Conservation (phyloP, 768 basidiomycete species). For the Boletus barrowsii region DNA sequence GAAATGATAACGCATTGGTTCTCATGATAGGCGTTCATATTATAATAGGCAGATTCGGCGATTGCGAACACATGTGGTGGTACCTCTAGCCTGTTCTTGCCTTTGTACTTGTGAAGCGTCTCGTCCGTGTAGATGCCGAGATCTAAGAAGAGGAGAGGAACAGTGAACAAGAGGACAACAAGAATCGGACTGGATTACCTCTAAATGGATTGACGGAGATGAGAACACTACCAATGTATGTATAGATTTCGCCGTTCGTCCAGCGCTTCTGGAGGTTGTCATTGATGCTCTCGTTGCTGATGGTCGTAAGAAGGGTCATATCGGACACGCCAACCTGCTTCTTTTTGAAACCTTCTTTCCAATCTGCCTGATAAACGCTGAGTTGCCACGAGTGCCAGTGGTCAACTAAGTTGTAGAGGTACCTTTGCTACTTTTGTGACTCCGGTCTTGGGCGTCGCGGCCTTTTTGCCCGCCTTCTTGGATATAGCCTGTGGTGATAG, state of each 20-base stretch:
- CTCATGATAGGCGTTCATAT: constrained; percentile 99
- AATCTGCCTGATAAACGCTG: constrained; percentile 71
- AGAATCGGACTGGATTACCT: constrained; percentile 47
- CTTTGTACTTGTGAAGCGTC: constrained; percentile 78
- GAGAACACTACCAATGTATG: constrained; percentile 96
- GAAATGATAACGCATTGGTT: constrained; percentile 99
- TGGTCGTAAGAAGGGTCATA: constrained; percentile 96
- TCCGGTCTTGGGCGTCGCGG: constrained; percentile 57
- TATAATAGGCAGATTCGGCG: constrained; percentile 96
- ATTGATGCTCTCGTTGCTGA: constrained; percentile 97
- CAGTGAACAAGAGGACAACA: constrained; percentile 3
- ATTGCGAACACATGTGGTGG: constrained; percentile 98
- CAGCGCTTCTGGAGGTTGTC: constrained; percentile 97
- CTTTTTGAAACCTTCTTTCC: constrained; percentile 99
- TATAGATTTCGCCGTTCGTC: constrained; percentile 95
- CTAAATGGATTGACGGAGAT: constrained; percentile 99
- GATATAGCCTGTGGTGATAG: constrained; percentile 61
- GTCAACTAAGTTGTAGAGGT: constrained; percentile 9
- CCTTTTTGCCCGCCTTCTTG: constrained; percentile 90
- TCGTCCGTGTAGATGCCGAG: constrained; percentile 98
- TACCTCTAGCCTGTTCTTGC: constrained; percentile 97
- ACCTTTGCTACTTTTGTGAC: constrained; percentile 75
- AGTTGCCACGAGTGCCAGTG: constrained; percentile 7
- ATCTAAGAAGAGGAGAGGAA: constrained; percentile 46
- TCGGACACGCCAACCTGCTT: constrained; percentile 97